Conservation (phyloP, 2,329 filamentous ascomycete genomes). For the Beauveria caledonica region DNA sequence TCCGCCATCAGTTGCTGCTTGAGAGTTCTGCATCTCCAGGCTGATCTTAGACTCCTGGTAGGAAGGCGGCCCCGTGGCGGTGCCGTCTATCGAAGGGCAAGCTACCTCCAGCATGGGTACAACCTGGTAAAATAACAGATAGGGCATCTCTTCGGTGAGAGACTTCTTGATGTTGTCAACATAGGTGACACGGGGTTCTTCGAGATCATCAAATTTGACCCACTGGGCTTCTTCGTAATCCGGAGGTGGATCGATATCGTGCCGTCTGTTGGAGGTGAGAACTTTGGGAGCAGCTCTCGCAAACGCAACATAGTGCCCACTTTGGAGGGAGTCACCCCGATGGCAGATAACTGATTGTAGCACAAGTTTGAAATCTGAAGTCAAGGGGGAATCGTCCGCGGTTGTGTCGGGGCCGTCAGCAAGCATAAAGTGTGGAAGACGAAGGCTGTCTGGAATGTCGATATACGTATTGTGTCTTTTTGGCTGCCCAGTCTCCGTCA, state of each 20-base stretch:
- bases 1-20: neutral
- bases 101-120: constrained; percentile 71
- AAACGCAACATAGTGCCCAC: constrained; percentile 85
- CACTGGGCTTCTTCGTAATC: constrained; percentile 68
- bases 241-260: constrained; percentile 49
- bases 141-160: constrained; percentile 80
- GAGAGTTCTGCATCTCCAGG: constrained; percentile 25
- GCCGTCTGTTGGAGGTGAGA: constrained; percentile 50
- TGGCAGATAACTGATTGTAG: constrained; percentile 91
- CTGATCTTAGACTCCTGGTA: constrained; percentile 46
- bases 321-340: constrained; percentile 73
- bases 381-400: constrained; percentile 52
- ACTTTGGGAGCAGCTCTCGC: constrained; percentile 63
- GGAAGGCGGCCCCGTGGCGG: constrained; percentile 46
- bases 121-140: constrained; percentile 92
- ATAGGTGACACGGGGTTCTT: constrained; percentile 58
- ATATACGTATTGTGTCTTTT: constrained; percentile 72
- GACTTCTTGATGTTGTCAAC: constrained; percentile 72
- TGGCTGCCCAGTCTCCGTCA: constrained; percentile 60
- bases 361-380: constrained; percentile 86
- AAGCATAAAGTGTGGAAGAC: constrained; percentile 80
- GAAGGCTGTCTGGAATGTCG: constrained; percentile 75
- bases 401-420: constrained; percentile 63
- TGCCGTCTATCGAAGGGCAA: constrained; percentile 37
- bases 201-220: constrained; percentile 89